Evolutionary conservation across 129 eudicot species (phyloP).

Genomic region (Lonicera japonica): DNA sequence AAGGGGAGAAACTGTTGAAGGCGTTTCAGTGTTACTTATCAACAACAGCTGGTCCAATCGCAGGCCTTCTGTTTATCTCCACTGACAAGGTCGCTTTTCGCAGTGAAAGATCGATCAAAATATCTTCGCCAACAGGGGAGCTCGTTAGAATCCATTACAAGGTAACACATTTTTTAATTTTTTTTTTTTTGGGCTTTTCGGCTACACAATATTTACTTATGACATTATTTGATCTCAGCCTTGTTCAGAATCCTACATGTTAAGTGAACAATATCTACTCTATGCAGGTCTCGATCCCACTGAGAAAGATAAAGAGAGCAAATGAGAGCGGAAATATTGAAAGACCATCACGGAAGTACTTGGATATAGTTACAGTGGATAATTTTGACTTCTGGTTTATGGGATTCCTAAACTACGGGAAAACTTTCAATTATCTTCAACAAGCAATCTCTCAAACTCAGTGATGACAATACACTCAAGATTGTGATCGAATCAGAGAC

Average conservation of each 20-base stretch:
- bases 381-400: constrained; percentile 20
- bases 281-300: constrained; percentile 10
- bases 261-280: not conserved
- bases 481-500: not conserved
- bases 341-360: constrained; percentile 8
- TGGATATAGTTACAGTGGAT: constrained; percentile 7
- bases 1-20: constrained; percentile 5
- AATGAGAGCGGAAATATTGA: not conserved
- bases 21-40: constrained; percentile 6
- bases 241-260: not conserved
- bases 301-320: constrained; percentile 1
- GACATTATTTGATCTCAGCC: not conserved
- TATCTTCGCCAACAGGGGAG: constrained; percentile 1
- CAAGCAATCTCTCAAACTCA: constrained; percentile 9
- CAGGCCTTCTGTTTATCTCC: constrained; percentile 7
- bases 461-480: not conserved
- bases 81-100: constrained; percentile 1
- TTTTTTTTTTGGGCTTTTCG: not conserved
- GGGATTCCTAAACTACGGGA: constrained; percentile 1
- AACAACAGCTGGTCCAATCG: constrained; percentile 5
- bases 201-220: not conserved
- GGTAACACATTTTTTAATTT: not conserved
- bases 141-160: not conserved
- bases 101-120: constrained; percentile 2
- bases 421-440: not conserved